These are phyloP conservation scores for Laetiporus sulphureus DNA, from an alignment of 1,284 basidiomycete genomes.

Conservation along the genomic window DNA sequence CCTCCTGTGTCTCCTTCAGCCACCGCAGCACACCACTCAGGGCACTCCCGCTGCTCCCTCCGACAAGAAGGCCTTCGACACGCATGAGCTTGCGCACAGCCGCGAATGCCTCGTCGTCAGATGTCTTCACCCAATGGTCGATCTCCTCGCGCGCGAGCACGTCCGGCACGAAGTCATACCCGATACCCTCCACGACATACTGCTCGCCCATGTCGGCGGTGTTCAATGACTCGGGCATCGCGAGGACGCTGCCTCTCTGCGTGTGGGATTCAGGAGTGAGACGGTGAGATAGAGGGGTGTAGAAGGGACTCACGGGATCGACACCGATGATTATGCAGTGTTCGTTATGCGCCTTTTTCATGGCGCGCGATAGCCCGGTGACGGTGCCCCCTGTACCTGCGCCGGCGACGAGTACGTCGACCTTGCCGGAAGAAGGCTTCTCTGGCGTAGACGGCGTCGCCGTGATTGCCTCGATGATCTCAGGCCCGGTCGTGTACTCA, in stretches of 20 bases:
- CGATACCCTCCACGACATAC: conserved; percentile 92
- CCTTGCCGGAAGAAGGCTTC: conserved; percentile 59
- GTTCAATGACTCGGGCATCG: conserved; percentile 50
- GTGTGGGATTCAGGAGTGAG: conserved; percentile 1
- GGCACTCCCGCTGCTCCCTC: conserved; percentile 87
- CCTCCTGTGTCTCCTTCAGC: conserved; percentile 61
- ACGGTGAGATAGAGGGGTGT: neutral
- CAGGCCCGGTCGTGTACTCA: conserved; percentile 81
- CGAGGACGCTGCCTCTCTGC: conserved; percentile 84
- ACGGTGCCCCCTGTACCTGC: conserved; percentile 96
- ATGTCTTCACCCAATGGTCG: conserved; percentile 83
- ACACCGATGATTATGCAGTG: conserved; percentile 76
- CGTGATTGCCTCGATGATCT: conserved; percentile 75
- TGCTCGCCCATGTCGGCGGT: conserved; percentile 43
- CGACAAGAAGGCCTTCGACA: conserved; percentile 84
- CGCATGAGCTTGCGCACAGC: conserved; percentile 79
- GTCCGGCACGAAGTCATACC: conserved; percentile 88
- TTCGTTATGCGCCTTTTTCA: conserved; percentile 74
- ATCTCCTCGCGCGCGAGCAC: conserved; percentile 62
- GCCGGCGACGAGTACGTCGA: conserved; percentile 83
- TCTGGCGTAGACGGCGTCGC: conserved; percentile 52
- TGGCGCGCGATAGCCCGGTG: conserved; percentile 78
- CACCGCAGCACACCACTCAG: conserved; percentile 75
- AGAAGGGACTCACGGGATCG: conserved; percentile 68
- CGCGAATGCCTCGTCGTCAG: conserved; percentile 77